phyloP scores from a whole-genome alignment of 1,139 yeast species.

The Geotrichum phurueaensis region DNA sequence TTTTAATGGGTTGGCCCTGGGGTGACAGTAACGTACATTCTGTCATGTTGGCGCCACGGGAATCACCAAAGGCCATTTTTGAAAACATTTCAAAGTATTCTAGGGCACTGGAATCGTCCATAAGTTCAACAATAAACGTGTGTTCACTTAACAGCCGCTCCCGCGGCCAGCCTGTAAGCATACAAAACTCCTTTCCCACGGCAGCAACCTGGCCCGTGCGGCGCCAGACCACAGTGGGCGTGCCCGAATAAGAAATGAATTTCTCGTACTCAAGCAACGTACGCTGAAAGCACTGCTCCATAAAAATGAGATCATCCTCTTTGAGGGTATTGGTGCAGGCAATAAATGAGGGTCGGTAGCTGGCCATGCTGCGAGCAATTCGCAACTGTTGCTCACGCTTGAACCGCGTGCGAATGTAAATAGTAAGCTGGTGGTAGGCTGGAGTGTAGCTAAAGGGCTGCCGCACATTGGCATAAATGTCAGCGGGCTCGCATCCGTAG shows the following conservation, averaged over 20 bases:
- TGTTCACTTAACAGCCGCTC: constrained; percentile 49
- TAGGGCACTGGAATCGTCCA: constrained; percentile 80
- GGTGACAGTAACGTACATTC: constrained; percentile 72
- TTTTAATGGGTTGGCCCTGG: constrained; percentile 44
- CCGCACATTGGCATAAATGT: constrained; percentile 28
- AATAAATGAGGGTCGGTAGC: constrained; percentile 83
- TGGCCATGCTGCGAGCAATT: constrained; percentile 85
- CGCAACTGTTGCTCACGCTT: constrained; percentile 65
- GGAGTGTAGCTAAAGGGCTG: constrained; percentile 82
- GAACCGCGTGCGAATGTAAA: constrained; percentile 67
- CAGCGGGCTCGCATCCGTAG: constrained; percentile 25
- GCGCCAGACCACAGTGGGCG: constrained; percentile 93
- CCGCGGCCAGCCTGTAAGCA: constrained; percentile 80
- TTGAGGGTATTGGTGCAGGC: constrained; percentile 85
- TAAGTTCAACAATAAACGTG: constrained; percentile 78
- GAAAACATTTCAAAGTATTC: constrained; percentile 83
- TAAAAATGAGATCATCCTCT: constrained; percentile 84
- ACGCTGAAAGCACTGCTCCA: constrained; percentile 92
- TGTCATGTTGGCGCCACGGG: constrained; percentile 78
- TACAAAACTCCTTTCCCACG: constrained; percentile 85
- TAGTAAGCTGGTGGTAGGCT: constrained; percentile 77
- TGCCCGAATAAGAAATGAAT: constrained; percentile 75
- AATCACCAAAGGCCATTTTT: constrained; percentile 86
- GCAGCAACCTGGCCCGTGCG: constrained; percentile 91
- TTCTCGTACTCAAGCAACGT: constrained; percentile 81